Percentiles rank a stretch among this genome's conserved stretches.
phyloP scores from a whole-genome alignment of 2,329 filamentous ascomycete species.

The Macroventuria anomochaeta region DNA sequence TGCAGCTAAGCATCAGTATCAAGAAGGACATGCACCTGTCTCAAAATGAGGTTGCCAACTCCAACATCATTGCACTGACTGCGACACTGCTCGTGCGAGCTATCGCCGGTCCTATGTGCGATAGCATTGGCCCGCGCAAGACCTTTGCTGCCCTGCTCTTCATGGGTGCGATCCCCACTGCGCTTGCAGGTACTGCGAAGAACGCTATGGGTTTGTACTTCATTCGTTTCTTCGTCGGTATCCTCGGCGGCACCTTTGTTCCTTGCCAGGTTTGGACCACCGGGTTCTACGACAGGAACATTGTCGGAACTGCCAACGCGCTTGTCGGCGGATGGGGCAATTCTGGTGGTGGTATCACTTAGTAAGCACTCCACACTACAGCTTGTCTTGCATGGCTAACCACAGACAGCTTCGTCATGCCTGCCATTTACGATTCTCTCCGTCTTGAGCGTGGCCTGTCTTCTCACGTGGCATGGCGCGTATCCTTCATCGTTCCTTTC shows the following conservation, averaged over 20 bases:
- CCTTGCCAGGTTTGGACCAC: conserved; percentile 93
- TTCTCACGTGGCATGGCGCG: conserved; percentile 77
- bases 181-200: conserved; percentile 78
- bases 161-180: conserved; percentile 78
- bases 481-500: conserved; percentile 84
- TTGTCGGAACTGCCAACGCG: conserved; percentile 88
- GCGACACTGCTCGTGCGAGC: conserved; percentile 73
- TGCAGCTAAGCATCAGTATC: conserved; percentile 64
- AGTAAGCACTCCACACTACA: conserved; percentile 49
- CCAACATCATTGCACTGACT: conserved; percentile 81
- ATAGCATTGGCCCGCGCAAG: conserved; percentile 78
- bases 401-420: conserved; percentile 76
- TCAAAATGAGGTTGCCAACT: conserved; percentile 78
- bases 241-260: conserved; percentile 79
- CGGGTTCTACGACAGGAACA: conserved; percentile 90
- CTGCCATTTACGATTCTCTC: conserved; percentile 82
- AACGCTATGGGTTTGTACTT: conserved; percentile 71
- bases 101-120: conserved; percentile 82
- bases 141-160: conserved; percentile 83
- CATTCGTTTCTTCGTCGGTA: conserved; percentile 80
- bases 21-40: conserved; percentile 77
- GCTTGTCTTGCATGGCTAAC: conserved; percentile 12
- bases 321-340: conserved; percentile 86
- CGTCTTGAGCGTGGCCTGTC: conserved; percentile 64
- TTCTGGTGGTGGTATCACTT: conserved; percentile 86